A percentile compares a stretch with the other conserved stretches of the same genome.
Evolutionary conservation across 2,329 filamentous ascomycete genomes (phyloP).

Genomic region (Colletotrichum australisinense): DNA sequence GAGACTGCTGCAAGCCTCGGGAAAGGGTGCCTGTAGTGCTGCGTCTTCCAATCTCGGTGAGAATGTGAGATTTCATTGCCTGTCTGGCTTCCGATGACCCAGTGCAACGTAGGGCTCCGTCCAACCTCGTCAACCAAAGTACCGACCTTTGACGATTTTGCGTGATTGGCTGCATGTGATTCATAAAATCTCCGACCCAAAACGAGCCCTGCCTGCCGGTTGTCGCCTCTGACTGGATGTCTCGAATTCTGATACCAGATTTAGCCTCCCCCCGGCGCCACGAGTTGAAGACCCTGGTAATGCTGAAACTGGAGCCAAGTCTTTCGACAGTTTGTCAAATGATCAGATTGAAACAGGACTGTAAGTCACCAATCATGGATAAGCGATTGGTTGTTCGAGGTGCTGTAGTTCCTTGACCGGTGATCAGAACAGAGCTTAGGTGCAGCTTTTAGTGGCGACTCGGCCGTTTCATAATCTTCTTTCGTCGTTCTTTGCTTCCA

Average conservation of each 20-base stretch:
- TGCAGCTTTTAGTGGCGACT: constrained; percentile 5
- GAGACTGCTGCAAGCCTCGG: not conserved
- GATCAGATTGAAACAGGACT: constrained; percentile 8
- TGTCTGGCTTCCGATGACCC: not conserved
- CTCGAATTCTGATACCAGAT: constrained; percentile 20
- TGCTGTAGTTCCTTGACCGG: constrained; percentile 12
- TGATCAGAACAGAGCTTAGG: constrained; percentile 22
- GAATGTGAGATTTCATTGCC: not conserved
- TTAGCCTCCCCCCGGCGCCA: constrained; percentile 19
- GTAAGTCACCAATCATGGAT: not conserved
- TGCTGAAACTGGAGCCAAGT: constrained; percentile 31
- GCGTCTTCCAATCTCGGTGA: not conserved
- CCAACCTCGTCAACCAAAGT: constrained; percentile 3
- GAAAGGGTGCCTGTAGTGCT: not conserved
- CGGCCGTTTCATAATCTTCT: constrained; percentile 31
- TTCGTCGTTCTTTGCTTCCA: constrained; percentile 21
- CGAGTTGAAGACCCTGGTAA: constrained; percentile 1
- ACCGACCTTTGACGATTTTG: not conserved
- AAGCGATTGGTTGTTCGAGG: not conserved
- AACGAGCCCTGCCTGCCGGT: constrained; percentile 10
- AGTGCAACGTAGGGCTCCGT: not conserved
- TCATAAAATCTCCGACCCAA: constrained; percentile 30
- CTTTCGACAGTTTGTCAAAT: constrained; percentile 6
- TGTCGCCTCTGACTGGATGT: constrained; percentile 19
- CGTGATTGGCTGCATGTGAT: constrained; percentile 17